Evolutionary conservation across 495 filamentous ascomycete genomes (phyloP).

Genomic region (Trichoderma erinaceum): DNA sequence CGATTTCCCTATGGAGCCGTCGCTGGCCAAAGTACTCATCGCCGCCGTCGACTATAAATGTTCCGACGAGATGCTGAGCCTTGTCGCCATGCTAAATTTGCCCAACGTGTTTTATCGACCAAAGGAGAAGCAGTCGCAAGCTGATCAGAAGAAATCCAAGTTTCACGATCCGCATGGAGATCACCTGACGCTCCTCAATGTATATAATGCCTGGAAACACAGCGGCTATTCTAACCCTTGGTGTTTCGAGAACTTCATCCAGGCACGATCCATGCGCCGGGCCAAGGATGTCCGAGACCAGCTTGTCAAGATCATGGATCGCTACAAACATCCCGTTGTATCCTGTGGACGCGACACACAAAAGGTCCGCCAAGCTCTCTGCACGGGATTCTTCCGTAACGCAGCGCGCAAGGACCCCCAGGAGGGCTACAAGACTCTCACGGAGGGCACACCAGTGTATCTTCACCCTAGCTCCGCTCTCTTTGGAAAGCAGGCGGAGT

Average conservation of each 20-base stretch:
- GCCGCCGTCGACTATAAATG: conserved; percentile 80
- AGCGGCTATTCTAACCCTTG: conserved; percentile 76
- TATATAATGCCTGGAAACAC: conserved; percentile 91
- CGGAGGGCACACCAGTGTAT: conserved; percentile 90
- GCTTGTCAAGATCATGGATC: conserved; percentile 84
- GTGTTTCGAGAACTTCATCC: conserved; percentile 98
- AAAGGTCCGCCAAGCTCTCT: conserved; percentile 86
- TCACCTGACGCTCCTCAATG: conserved; percentile 89
- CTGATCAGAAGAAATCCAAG: conserved; percentile 94
- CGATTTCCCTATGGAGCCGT: conserved; percentile 88
- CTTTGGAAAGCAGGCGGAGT: conserved; percentile 92
- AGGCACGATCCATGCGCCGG: conserved; percentile 77
- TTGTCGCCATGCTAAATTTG: conserved; percentile 89
- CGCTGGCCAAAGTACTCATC: conserved; percentile 84
- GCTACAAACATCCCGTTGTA: conserved; percentile 73
- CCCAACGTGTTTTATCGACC: conserved; percentile 87
- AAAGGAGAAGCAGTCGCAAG: conserved; percentile 92
- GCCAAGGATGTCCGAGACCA: conserved; percentile 91
- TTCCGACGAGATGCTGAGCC: conserved; percentile 87
- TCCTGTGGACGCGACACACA: conserved; percentile 82
- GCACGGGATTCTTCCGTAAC: conserved; percentile 92
- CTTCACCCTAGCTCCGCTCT: conserved; percentile 85
- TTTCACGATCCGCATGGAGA: conserved; percentile 95
- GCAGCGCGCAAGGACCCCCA: conserved; percentile 90
- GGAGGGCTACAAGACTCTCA: conserved; percentile 94